A percentile compares a stretch with the other conserved stretches of the same genome.
These are phyloP conservation scores for Fraxinus americana DNA, from an alignment of 257 asterid species.

Conservation along the genomic window DNA sequence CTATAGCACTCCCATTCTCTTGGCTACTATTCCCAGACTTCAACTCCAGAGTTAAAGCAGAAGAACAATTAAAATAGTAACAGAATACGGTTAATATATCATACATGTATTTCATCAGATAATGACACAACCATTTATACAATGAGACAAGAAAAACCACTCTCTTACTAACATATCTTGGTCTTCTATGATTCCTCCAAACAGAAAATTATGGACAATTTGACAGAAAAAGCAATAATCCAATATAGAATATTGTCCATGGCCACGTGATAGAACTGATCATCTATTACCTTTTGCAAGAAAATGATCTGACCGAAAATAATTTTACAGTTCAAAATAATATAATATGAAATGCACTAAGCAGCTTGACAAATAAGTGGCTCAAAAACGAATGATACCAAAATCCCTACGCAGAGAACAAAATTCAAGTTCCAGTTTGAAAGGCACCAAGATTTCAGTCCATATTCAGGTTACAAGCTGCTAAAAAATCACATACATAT, in stretches of 20 bases:
- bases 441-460: background rate
- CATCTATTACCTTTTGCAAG: background rate
- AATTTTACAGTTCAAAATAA: background rate
- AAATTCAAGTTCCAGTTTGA: background rate
- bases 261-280: background rate
- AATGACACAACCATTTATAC: slow-evolving; percentile 6
- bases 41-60: slow-evolving; percentile 46
- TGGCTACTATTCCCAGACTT: slow-evolving; percentile 42
- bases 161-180: background rate
- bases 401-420: background rate
- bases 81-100: background rate
- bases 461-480: background rate
- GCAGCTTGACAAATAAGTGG: background rate
- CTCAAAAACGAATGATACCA: background rate
- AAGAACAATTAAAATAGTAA: slow-evolving; percentile 9
- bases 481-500: background rate
- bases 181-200: background rate
- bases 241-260: background rate
- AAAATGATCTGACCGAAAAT: background rate
- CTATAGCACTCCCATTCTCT: slow-evolving; percentile 50
- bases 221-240: background rate
- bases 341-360: background rate
- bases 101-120: background rate
- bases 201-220: background rate
- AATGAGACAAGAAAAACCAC: background rate